Evolutionary conservation across 176 grass and related monocot species (phyloP), one percentile per base, ranked within the genome.

Genomic region (Lolium rigidum): DNA sequence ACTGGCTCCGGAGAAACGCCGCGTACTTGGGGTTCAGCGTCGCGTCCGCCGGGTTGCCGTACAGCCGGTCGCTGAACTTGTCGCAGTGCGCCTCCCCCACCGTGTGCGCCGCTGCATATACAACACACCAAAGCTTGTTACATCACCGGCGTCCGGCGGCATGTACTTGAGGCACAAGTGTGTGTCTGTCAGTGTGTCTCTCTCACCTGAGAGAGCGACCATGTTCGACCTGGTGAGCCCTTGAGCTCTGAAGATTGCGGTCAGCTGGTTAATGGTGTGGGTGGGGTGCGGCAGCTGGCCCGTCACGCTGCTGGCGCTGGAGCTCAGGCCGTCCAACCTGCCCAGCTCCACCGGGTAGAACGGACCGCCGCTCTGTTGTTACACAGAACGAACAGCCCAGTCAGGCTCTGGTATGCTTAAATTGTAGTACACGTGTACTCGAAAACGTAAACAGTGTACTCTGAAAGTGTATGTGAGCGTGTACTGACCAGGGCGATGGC

Each of bases 81-180:
- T 31, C 62, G 82, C 95, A 98, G 89, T 95, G 95, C 50, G 91
- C 88, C 20, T 88, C 81, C 0, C 95, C 95, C 21, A 95, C 85
- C 25, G 74, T 95, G 86, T 98, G 95, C 16, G 87, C 95, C 93
- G 41, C 41, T 43, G 41, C 41, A 43, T 43, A 43, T 43, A 43
- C 3, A 7, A 7, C 31, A 43, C 41, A 43, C 41, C 41, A 43
- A 43, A 7, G 41, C 5, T 43, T 43, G 41, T 43, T 7, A 43
- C 41, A 43, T 43, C 41, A 5, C 4, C 7, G 41, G 39, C 39
- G 39, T 6, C 5, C 39, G 39, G 41, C 41, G 41, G 41, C 41
- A 43, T 7, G 41, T 7, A 43, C 41, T 5, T 43, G 6, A 5
- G 41, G 41, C 7, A 43, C 41, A 43, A 1, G 41, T 7, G 41